A percentile compares a stretch with the other conserved stretches of the same genome.
Conservation (phyloP, 1,284 basidiomycete species). For the Mycena citricolor region DNA sequence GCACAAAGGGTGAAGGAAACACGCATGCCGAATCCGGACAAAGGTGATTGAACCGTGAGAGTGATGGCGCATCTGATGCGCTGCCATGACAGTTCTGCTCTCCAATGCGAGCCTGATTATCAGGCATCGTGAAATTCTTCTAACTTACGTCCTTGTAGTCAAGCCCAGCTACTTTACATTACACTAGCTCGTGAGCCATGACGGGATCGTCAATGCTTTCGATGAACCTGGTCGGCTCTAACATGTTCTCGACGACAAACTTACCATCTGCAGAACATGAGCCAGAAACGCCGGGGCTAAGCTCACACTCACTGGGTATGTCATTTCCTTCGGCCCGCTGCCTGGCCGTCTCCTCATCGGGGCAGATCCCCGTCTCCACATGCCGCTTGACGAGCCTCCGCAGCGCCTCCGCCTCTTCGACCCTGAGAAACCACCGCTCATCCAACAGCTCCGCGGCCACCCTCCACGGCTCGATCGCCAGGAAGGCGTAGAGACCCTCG, state of each 20-base stretch:
- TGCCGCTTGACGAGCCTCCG: slow-evolving; percentile 72
- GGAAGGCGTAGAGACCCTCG: slow-evolving; percentile 82
- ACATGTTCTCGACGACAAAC: slow-evolving; percentile 55
- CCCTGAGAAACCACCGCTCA: slow-evolving; percentile 75
- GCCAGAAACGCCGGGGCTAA: neutral
- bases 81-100: too few relatives aligned
- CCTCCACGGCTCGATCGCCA: slow-evolving; percentile 72
- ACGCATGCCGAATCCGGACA: too few relatives aligned
- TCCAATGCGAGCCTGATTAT: too few relatives aligned
- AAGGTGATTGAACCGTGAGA: too few relatives aligned
- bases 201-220: slow-evolving; percentile 48
- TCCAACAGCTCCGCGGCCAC: slow-evolving; percentile 69
- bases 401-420: slow-evolving; percentile 61
- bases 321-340: slow-evolving; percentile 76
- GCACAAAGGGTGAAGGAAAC: too few relatives aligned
- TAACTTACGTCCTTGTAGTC: too few relatives aligned
- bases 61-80: too few relatives aligned
- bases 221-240: slow-evolving; percentile 55
- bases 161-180: neutral
- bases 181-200: slow-evolving; percentile 16
- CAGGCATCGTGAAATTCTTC: too few relatives aligned
- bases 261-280: slow-evolving; percentile 45
- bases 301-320: slow-evolving; percentile 61
- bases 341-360: slow-evolving; percentile 61
- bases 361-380: slow-evolving; percentile 71